A percentile compares a stretch with the other conserved stretches of the same genome.
Evolutionary conservation across 2,329 filamentous ascomycete genomes (phyloP).

Genomic region (Dothideomycetidae sp.): DNA sequence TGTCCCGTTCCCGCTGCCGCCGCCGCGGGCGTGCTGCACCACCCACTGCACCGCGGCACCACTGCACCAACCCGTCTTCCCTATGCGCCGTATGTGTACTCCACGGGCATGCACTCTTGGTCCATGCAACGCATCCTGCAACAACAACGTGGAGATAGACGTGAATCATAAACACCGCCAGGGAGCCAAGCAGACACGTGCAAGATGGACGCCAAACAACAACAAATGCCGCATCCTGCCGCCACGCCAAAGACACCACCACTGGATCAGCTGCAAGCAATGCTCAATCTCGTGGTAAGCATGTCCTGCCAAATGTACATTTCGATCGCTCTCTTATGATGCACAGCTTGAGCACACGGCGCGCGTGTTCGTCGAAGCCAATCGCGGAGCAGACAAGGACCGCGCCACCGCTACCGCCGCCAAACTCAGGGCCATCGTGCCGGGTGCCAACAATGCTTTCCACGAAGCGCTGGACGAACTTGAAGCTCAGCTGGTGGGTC

Average conservation of each 20-base stretch:
- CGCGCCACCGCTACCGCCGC: slow-evolving; percentile 20
- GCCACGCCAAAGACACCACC: slow-evolving; percentile 15
- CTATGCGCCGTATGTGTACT: too few relatives aligned
- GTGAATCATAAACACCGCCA: too few relatives aligned
- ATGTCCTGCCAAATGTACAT: neutral
- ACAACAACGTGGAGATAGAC: too few relatives aligned
- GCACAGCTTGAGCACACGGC: slow-evolving; percentile 30
- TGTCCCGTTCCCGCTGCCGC: too few relatives aligned
- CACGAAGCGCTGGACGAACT: slow-evolving; percentile 39
- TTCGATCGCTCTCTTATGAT: neutral
- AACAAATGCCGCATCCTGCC: slow-evolving; percentile 7
- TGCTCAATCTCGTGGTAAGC: slow-evolving; percentile 34
- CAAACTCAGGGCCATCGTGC: slow-evolving; percentile 26
- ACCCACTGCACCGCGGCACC: too few relatives aligned
- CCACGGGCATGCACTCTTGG: too few relatives aligned
- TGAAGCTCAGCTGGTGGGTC: slow-evolving; percentile 31
- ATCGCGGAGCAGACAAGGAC: slow-evolving; percentile 18
- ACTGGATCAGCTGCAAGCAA: slow-evolving; percentile 32
- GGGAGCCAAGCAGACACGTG: too few relatives aligned
- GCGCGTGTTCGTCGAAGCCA: slow-evolving; percentile 30
- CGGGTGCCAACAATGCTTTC: slow-evolving; percentile 29
- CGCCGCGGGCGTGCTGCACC: too few relatives aligned
- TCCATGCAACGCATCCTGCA: too few relatives aligned
- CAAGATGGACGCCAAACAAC: slow-evolving; percentile 5
- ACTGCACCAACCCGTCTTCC: too few relatives aligned